phyloP scores from a whole-genome alignment of 1,284 basidiomycete genomes.

The Puccinia polysora region DNA sequence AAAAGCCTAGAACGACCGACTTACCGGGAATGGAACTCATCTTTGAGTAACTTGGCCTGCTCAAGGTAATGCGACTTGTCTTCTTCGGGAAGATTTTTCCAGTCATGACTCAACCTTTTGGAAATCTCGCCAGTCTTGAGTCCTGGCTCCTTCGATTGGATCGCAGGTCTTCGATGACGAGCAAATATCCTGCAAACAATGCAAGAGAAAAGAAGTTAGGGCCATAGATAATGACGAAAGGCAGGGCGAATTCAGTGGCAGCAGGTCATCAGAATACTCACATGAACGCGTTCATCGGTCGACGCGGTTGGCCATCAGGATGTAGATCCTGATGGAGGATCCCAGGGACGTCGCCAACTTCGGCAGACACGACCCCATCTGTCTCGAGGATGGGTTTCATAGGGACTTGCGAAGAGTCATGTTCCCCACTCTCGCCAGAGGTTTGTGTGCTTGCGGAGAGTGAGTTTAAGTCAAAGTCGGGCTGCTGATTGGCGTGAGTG shows the following conservation, averaged over 20 bases:
- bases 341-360: slow-evolving; percentile 40
- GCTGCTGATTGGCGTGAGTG: background rate
- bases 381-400: slow-evolving; percentile 24
- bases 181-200: slow-evolving; percentile 43
- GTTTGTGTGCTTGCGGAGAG: slow-evolving; percentile 1
- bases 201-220: too few relatives aligned
- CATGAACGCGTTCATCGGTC: slow-evolving; percentile 42
- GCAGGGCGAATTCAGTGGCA: background rate
- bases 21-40: slow-evolving; percentile 36
- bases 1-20: background rate
- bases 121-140: slow-evolving; percentile 41
- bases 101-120: slow-evolving; percentile 39
- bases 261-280: background rate
- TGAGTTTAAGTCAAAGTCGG: slow-evolving; percentile 6
- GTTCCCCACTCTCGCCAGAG: background rate
- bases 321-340: slow-evolving; percentile 41
- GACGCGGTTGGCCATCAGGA: slow-evolving; percentile 35
- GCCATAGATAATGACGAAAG: too few relatives aligned
- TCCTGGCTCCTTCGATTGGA: slow-evolving; percentile 34
- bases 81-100: slow-evolving; percentile 40
- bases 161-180: slow-evolving; percentile 35
- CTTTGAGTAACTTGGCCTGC: slow-evolving; percentile 38
- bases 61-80: slow-evolving; percentile 41
- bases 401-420: background rate
- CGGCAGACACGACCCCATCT: slow-evolving; percentile 29